Conservation (phyloP, 1,139 yeast genomes). For the Debaryomyces subglobosus region DNA sequence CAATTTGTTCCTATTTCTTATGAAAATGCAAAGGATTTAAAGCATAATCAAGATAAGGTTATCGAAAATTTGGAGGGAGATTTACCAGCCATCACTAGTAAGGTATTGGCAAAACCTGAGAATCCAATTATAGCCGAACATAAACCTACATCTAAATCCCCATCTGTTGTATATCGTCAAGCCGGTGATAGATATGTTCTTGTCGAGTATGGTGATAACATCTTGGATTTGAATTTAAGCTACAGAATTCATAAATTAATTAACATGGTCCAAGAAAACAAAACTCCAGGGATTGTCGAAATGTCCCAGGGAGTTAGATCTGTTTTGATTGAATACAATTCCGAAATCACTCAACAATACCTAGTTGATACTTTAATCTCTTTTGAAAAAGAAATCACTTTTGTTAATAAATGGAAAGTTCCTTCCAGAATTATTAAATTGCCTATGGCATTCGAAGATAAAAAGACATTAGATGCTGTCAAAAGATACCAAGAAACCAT, state of each 20-base stretch:
- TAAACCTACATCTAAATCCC: conserved; percentile 54
- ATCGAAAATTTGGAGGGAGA: conserved; percentile 48
- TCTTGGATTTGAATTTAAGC: conserved; percentile 79
- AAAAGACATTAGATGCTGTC: conserved; percentile 85
- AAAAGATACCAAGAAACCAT: conserved; percentile 91
- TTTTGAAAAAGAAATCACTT: conserved; percentile 73
- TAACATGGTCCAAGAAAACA: conserved; percentile 64
- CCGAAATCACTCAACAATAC: conserved; percentile 60
- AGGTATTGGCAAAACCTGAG: conserved; percentile 47
- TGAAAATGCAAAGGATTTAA: conserved; percentile 67
- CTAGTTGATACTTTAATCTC: conserved; percentile 67
- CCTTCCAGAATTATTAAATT: conserved; percentile 78
- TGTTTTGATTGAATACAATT: conserved; percentile 82
- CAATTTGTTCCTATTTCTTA: conserved; percentile 78
- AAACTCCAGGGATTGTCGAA: conserved; percentile 81
- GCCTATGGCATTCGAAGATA: conserved; percentile 97
- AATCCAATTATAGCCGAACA: conserved; percentile 63
- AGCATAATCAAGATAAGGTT: conserved; percentile 57
- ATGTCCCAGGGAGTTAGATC: conserved; percentile 98
- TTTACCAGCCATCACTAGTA: conserved; percentile 40
- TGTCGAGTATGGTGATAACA: conserved; percentile 89
- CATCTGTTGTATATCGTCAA: conserved; percentile 84
- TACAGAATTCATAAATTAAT: conserved; percentile 85
- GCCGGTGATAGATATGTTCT: conserved; percentile 95
- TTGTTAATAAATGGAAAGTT: conserved; percentile 81